A percentile compares a stretch with the other conserved stretches of the same genome.
Conservation (phyloP, 2,329 filamentous ascomycete genomes). For the Colletotrichum filicis region DNA sequence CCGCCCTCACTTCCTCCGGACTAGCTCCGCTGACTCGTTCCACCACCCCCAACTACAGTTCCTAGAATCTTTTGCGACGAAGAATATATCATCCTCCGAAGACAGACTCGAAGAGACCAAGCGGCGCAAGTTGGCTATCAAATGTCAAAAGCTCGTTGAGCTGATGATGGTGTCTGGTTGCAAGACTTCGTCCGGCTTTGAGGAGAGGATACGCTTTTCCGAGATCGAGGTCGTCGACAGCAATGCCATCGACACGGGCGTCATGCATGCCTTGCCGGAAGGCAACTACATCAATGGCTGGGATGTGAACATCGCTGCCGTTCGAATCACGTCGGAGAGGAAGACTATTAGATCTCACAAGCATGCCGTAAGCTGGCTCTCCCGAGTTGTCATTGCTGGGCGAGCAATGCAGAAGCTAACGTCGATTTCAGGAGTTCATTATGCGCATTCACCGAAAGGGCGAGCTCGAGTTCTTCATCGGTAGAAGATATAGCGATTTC, state of each 20-base stretch:
- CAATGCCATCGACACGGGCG: constrained; percentile 89
- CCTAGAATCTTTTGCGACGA: constrained; percentile 95
- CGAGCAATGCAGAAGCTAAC: neutral
- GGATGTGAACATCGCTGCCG: constrained; percentile 95
- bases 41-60: constrained; percentile 68
- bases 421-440: constrained; percentile 80
- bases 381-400: neutral
- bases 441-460: constrained; percentile 84
- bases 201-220: constrained; percentile 95
- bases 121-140: constrained; percentile 88
- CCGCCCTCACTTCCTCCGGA: constrained; percentile 2
- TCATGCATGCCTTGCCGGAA: constrained; percentile 88
- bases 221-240: constrained; percentile 97
- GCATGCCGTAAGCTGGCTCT: constrained; percentile 77
- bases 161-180: constrained; percentile 99
- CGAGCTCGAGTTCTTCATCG: constrained; percentile 81
- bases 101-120: constrained; percentile 97
- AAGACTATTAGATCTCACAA: constrained; percentile 90
- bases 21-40: constrained; percentile 27
- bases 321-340: constrained; percentile 83
- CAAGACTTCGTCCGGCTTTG: constrained; percentile 94
- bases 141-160: constrained; percentile 95
- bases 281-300: constrained; percentile 94
- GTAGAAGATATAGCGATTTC: constrained; percentile 91
- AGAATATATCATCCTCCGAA: constrained; percentile 96